Evolutionary conservation across 768 basidiomycete genomes (phyloP), one percentile per base, ranked within the genome.

Genomic region (Postia placenta): DNA sequence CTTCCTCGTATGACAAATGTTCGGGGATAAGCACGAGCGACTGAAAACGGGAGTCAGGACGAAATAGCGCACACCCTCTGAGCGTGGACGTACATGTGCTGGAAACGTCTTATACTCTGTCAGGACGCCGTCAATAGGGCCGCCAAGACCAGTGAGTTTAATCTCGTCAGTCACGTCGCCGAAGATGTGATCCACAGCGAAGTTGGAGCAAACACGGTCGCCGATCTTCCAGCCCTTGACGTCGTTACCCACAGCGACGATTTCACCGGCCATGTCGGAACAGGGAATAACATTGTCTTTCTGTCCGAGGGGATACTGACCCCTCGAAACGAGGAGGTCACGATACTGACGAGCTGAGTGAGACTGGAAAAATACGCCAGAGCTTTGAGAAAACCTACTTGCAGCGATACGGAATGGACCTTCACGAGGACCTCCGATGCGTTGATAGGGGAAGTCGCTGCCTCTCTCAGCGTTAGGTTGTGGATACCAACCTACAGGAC

Each of bases 1-100:
- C 84, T 58, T 87, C 79, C 52, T 80, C 77, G 53, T 76, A 82
- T 2, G 73, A 74, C n/a, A 86, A 69, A 58, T 83, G 75, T n/a
- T 72, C 63, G 0, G 85, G 79, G 52, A 83, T 68, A 35, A 58
- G 53, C 26, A 84, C 72, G 27, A 83, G 64, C 0, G 71, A 51
- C 30, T 59, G 52, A 42, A 47, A 17, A 6, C 15, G 30, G 7
- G n/a, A n/a, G n/a, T n/a, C n/a, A n/a, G n/a, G n/a, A n/a, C n/a
- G n/a, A n/a, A n/a, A n/a, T n/a, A n/a, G n/a, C n/a, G n/a, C n/a
- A n/a, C n/a, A n/a, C n/a, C n/a, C n/a, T n/a, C n/a, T 20, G 14
- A 22, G 27, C 3, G n/a, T 20, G 9, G 35, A 17, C 4, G 17
- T 39, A 74, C 76, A 40, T 73, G 62, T 11, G 69, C 70, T 6